These are phyloP conservation scores for Austroboletus festivus DNA, from an alignment of 768 basidiomycete species.

Conservation along the genomic window DNA sequence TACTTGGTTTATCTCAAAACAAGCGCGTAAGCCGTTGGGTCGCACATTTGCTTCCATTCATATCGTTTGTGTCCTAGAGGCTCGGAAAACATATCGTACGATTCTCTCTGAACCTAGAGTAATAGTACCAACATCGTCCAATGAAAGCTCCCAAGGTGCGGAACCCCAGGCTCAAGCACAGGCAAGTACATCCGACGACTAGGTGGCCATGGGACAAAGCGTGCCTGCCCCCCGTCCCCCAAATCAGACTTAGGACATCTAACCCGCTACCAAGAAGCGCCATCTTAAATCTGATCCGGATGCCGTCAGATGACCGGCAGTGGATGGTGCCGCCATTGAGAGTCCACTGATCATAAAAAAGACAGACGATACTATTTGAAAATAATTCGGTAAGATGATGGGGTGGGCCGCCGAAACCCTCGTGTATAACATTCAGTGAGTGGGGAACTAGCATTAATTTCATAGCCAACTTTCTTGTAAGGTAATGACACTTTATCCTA, in stretches of 20 bases:
- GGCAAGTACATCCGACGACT: neutral
- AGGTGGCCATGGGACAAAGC: neutral
- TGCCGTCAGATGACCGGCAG: neutral
- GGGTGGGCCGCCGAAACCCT: no score
- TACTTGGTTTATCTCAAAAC: conserved; percentile 72
- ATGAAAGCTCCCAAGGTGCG: neutral
- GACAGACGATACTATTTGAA: neutral
- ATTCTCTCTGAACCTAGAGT: conserved; percentile 73
- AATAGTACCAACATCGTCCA: conserved; percentile 44
- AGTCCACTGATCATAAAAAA: conserved; percentile 16
- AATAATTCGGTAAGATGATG: no score
- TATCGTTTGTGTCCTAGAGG: conserved; percentile 45
- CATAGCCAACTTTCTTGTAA: no score
- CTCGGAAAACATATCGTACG: conserved; percentile 77
- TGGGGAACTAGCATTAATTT: no score
- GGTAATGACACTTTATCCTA: no score
- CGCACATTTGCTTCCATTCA: neutral
- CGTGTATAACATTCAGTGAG: no score
- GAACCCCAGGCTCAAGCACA: neutral
- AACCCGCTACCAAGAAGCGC: conserved; percentile 19
- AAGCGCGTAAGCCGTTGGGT: conserved; percentile 60
- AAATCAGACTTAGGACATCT: neutral
- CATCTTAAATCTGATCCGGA: conserved; percentile 15
- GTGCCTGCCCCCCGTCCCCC: neutral
- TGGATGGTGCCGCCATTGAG: neutral